Evolutionary conservation across 2,329 filamentous ascomycete species (phyloP), one percentile per base, ranked within the genome.

Genomic region (Colletotrichum musicola): DNA sequence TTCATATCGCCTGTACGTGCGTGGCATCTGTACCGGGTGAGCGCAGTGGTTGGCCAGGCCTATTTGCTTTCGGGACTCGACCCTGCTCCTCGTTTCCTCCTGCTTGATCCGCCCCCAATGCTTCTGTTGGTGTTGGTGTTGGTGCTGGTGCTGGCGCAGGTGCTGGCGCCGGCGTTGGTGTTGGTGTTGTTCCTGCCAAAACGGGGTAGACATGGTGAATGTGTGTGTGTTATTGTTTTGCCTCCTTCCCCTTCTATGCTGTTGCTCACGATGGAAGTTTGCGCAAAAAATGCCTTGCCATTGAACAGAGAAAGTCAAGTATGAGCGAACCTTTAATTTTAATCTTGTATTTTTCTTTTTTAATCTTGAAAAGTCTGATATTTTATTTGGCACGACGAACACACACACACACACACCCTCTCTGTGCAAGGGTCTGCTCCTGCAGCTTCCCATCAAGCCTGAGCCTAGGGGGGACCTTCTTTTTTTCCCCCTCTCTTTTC

Each of bases 271-370:
- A 47, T n/a, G 22, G 25, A 44, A 54, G 38, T 62, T 62, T 62
- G 46, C 57, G 46, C 40, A 42, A 42, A 14, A 42, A 14, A 42
- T 60, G 57, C 44, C 25, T 22, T 16, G 16, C 49, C 25, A 18
- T n/a, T 42, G 18, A 51, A 25, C 46, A 51, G 30, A 42, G n/a
- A 42, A 53, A 25, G 27, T 20, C 27, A 42, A 35, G 9, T 14
- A 58, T 5, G 51, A 40, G 30, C 16, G 14, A 38, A 55, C 44
- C 20, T 44, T 42, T 30, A 27, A 40, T 22, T 60, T 50, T 42
- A 35, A 35, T 35, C 49, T 46, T 64, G 42, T 35, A 35, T 35
- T 63, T 64, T 59, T 54, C 61, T 46, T 54, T 35, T 57, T 58
- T 27, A 40, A 46, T 25, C 46, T 46, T 18, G 47, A 22, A 44